A percentile compares a stretch with the other conserved stretches of the same genome.
phyloP scores from a whole-genome alignment of 2,329 filamentous ascomycete genomes.

The Colletotrichum agaves region DNA sequence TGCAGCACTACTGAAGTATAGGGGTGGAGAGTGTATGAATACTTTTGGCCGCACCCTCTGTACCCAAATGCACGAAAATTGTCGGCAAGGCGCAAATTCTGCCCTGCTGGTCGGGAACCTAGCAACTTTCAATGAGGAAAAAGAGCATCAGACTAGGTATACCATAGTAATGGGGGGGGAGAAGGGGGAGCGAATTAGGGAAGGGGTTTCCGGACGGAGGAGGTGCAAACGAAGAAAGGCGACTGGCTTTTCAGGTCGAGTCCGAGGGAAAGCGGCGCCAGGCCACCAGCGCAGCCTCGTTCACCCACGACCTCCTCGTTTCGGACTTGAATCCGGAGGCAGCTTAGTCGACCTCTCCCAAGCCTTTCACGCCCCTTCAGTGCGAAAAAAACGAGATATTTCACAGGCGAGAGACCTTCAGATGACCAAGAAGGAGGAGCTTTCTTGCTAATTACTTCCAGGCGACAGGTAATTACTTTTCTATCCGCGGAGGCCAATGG shows the following conservation, averaged over 20 bases:
- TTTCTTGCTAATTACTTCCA: no score
- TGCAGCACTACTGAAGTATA: no score
- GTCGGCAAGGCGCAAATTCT: background rate
- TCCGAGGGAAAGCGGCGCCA: slow-evolving; percentile 1
- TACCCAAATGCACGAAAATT: no score
- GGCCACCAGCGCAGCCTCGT: slow-evolving; percentile 26
- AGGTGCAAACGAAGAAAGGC: slow-evolving; percentile 6
- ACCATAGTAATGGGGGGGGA: no score
- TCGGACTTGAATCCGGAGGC: slow-evolving; percentile 16
- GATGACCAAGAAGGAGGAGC: no score
- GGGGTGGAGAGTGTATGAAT: no score
- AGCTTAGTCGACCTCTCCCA: slow-evolving; percentile 6
- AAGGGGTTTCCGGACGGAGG: background rate
- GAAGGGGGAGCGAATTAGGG: background rate
- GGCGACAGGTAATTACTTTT: no score
- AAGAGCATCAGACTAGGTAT: no score
- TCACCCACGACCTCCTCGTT: background rate
- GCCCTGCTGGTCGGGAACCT: background rate
- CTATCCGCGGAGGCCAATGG: no score
- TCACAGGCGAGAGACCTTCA: background rate
- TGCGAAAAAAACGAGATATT: background rate
- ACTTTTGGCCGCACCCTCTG: no score
- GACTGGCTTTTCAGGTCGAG: slow-evolving; percentile 17
- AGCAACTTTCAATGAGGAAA: no score
- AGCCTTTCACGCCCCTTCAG: background rate